Conservation (phyloP, 2,329 filamentous ascomycete genomes). For the Balansia obtecta region DNA sequence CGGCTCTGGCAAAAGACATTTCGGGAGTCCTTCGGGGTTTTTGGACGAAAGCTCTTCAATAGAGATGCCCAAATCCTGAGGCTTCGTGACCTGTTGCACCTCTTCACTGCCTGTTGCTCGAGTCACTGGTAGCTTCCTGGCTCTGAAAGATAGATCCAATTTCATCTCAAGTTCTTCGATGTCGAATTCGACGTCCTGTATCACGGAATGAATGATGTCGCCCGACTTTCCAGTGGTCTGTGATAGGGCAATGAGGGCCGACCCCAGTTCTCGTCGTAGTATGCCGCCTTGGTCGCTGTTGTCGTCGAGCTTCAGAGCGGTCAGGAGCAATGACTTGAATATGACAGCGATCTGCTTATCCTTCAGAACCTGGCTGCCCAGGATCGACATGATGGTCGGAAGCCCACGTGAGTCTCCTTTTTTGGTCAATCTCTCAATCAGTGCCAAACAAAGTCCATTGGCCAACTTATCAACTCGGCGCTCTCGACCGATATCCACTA, state of each 20-base stretch:
- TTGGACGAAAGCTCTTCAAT: conserved; percentile 26
- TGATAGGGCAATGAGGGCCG: conserved; percentile 53
- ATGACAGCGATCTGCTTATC: conserved; percentile 51
- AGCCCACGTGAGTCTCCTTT: conserved; percentile 46
- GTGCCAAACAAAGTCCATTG: conserved; percentile 56
- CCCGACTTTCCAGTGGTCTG: conserved; percentile 46
- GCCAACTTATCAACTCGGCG: conserved; percentile 60
- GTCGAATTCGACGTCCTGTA: conserved; percentile 57
- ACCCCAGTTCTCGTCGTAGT: conserved; percentile 51
- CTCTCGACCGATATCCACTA: conserved; percentile 50
- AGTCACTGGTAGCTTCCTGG: conserved; percentile 36
- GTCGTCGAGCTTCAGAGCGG: conserved; percentile 45
- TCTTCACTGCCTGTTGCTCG: conserved; percentile 31
- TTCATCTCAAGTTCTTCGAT: conserved; percentile 64
- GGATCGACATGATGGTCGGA: conserved; percentile 45
- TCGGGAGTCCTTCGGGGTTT: conserved; percentile 25
- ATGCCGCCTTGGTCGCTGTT: conserved; percentile 40
- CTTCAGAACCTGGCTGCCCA: conserved; percentile 47
- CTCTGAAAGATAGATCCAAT: conserved; percentile 57
- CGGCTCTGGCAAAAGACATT: conserved; percentile 39
- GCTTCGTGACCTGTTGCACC: conserved; percentile 13
- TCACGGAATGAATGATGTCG: conserved; percentile 51
- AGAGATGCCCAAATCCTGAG: conserved; percentile 26
- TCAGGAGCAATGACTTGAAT: conserved; percentile 51
- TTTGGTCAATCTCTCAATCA: conserved; percentile 49